Base-by-base conservation (phyloP, 768 basidiomycete species). In the Baorangia bicolor region DNA sequence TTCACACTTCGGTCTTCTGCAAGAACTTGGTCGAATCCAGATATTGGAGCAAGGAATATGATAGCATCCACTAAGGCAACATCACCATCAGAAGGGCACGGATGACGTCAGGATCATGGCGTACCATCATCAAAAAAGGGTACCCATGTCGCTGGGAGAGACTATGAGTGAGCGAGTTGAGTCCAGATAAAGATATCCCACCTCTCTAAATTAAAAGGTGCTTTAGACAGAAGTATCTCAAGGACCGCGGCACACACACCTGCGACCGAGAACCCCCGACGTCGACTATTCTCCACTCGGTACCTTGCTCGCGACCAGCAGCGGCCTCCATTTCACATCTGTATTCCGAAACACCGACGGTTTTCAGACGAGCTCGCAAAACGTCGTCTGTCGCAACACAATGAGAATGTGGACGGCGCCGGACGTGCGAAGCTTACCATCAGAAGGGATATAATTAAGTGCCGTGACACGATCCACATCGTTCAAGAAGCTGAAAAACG, bases 341-440 rank as follows among this genome's bases (percentile, higher is more conserved):
- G 72, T 92, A 90, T 69, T 92, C 90, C 4, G 86, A 85, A 9
- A 90, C 88, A 10, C 90, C 90, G 34, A 92, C 86, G 0, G 81
- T 82, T 66, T 83, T 83, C 33, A 82, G 68, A 25, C 81, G 76
- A 9, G 81, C 81, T 51, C 70, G 75, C 43, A 82, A 67, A 27
- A 82, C 80, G 55, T 82, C 81, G 55, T 83, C 81, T 79, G 53
- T 30, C 1, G 16, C 2, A n/a, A 58, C 2, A 18, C 42, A 31
- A 31, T 70, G 51, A 65, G 49, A 37, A n/a, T 11, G 30, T 18
- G 25, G 10, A 53, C 9, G 27, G 40, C 9, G 28, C 25, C 1
- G 23, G 6, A 44, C 2, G 9, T 34, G 18, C 7, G 3, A 21
- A 20, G 59, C 69, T 35, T 55, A 80, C 79, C 79, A 51, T 81